Conservation (phyloP, 106 monocot genomes). For the Vanilla planifolia region DNA sequence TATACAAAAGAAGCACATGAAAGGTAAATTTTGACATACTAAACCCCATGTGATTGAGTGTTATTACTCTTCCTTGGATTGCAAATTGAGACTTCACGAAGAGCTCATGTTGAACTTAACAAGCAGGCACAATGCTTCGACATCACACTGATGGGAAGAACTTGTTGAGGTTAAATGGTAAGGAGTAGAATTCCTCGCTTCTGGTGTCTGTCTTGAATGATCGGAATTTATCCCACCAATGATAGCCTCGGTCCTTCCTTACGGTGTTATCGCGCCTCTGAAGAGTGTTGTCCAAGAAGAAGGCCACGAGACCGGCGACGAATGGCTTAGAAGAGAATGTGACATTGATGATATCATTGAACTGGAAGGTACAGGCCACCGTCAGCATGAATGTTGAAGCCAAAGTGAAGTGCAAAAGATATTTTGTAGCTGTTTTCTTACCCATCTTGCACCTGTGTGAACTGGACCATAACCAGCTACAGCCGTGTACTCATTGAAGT, state of each 20-base stretch:
- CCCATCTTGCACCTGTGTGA: constrained; percentile 86
- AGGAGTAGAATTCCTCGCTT: constrained; percentile 30
- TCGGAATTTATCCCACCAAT: constrained; percentile 29
- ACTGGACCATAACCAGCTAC: constrained; percentile 95
- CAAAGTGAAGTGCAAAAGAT: neutral
- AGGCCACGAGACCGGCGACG: constrained; percentile 20
- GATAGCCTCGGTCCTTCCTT: constrained; percentile 26
- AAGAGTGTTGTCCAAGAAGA: constrained; percentile 25
- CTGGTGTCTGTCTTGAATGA: constrained; percentile 22
- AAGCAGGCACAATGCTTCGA: neutral
- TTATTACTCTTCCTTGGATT: neutral
- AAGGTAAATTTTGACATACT: constrained; percentile 2
- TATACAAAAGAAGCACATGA: neutral
- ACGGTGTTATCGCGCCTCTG: constrained; percentile 4
- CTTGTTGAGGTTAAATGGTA: constrained; percentile 30
- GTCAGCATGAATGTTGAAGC: neutral
- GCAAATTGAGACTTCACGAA: constrained; percentile 1
- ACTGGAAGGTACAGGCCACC: constrained; percentile 7
- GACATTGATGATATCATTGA: constrained; percentile 24
- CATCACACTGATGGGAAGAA: constrained; percentile 26
- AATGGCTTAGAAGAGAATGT: constrained; percentile 29
- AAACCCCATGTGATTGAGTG: neutral
- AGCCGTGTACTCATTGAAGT: constrained; percentile 98
- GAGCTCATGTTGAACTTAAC: neutral
- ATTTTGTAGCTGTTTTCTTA: constrained; percentile 18